These are phyloP conservation scores for Vachellia collinsii DNA, from an alignment of 306 rosid species.

Conservation along the genomic window DNA sequence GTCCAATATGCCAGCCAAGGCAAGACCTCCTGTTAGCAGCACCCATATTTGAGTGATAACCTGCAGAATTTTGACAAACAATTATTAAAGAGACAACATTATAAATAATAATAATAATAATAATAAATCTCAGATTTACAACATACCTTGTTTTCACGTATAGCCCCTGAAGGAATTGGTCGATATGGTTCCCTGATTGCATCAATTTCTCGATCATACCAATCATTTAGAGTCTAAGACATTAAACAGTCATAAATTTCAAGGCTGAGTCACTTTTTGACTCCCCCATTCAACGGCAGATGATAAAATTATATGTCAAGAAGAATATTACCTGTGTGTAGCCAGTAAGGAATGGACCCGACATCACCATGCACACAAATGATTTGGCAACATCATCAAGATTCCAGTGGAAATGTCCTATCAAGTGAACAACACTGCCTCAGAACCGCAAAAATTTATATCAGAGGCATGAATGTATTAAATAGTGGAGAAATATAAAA, in stretches of 20 bases:
- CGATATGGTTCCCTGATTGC: slow-evolving; percentile 72
- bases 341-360: slow-evolving; percentile 98
- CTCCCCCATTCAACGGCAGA: slow-evolving; percentile 19
- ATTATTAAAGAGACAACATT: not conserved
- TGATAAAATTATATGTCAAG: not conserved
- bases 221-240: slow-evolving; percentile 72
- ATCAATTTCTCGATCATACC: slow-evolving; percentile 1
- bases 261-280: slow-evolving; percentile 26
- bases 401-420: slow-evolving; percentile 94
- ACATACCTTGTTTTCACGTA: slow-evolving; percentile 82
- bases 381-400: slow-evolving; percentile 86
- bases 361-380: slow-evolving; percentile 86
- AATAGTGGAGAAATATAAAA: slow-evolving; percentile 23
- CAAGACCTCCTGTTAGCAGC: slow-evolving; percentile 85
- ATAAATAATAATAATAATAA: not conserved
- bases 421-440: slow-evolving; percentile 12
- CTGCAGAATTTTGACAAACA: slow-evolving; percentile 46
- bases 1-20: slow-evolving; percentile 76
- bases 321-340: slow-evolving; percentile 72
- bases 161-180: slow-evolving; percentile 95
- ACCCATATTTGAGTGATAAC: slow-evolving; percentile 94
- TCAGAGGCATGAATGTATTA: slow-evolving; percentile 5
- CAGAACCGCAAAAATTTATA: slow-evolving; percentile 24
- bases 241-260: slow-evolving; percentile 22
- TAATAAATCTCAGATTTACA: not conserved